These are phyloP conservation scores for Flaveria robusta DNA, from an alignment of 129 eudicot genomes.

Conservation along the genomic window DNA sequence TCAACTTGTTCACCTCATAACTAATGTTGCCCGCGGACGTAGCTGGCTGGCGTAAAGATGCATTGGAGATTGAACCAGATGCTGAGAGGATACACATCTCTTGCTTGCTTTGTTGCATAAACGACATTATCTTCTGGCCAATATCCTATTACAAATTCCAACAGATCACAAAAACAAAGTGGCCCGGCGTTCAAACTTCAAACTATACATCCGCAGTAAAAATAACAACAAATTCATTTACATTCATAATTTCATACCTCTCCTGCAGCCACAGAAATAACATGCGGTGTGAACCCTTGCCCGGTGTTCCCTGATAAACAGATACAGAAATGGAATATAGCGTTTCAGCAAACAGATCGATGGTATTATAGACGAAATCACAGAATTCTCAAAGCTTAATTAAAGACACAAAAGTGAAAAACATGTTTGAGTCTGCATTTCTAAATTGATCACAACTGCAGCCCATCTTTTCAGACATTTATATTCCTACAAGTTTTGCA, in stretches of 20 bases:
- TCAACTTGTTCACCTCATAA: conserved; percentile 52
- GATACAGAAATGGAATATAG: conserved; percentile 10
- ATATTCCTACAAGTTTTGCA: background rate
- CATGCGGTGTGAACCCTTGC: conserved; percentile 67
- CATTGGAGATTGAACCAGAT: conserved; percentile 77
- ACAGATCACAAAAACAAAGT: conserved; percentile 6
- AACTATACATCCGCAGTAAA: background rate
- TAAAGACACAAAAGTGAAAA: background rate
- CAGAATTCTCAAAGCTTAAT: background rate
- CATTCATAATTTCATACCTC: conserved; percentile 50
- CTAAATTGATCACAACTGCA: background rate
- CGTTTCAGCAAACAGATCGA: background rate
- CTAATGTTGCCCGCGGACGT: conserved; percentile 69
- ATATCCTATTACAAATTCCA: conserved; percentile 46
- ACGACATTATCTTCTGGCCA: conserved; percentile 64
- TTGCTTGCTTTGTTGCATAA: conserved; percentile 72
- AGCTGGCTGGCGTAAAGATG: conserved; percentile 74
- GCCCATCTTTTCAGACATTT: conserved; percentile 12
- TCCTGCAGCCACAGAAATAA: conserved; percentile 66
- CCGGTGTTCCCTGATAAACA: conserved; percentile 56
- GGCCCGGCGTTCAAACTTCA: background rate
- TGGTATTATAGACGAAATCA: background rate
- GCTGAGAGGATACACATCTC: conserved; percentile 83
- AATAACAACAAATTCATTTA: background rate
- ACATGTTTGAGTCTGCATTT: too few species aligned